Evolutionary conservation across 2,329 filamentous ascomycete genomes (phyloP), one percentile per base, ranked within the genome.

Genomic region (Ophiostoma ulmi): DNA sequence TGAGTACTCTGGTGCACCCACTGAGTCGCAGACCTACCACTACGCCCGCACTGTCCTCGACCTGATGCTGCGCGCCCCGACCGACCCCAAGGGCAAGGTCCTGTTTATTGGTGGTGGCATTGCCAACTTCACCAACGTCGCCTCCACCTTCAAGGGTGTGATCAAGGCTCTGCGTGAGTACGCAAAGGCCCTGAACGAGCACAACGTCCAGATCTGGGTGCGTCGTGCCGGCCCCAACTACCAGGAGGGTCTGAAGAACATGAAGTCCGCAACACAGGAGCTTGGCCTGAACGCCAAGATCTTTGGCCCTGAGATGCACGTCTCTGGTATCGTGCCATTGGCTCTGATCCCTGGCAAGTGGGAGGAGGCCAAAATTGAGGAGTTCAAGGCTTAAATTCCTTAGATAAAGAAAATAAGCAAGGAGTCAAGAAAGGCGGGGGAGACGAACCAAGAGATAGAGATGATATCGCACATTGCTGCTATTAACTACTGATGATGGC

Each of bases 111-210:
- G 95, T 82, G 95, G 95, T 85, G 95, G 95, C 88, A 99, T 99
- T 87, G 95, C 95, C 87, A 99, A 99, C 91, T 99, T 99, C 86
- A 99, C 95, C 87, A 99, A 98, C 84, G 95, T 99, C 70, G 95
- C 95, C 73, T 95, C 91, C 77, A 99, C 95, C 75, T 99, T 99
- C 91, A 99, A 99, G 89, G 95, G 95, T 85, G 94, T 99, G 81
- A 99, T 99, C 81, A 91, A 93, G 77, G 95, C 95, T 72, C 88
- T 99, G 75, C 90, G 94, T 75, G 95, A 98, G 83, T 93, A 94
- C 76, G 88, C 94, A 73, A 89, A 89, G 74, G 86, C 90, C 74
- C 88, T 99, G 76, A 88, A 89, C 79, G 95, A 99, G 88, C 95
- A 99, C 90, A 97, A 97, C 78, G 92, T 95, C 75, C 91, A 97